These are phyloP conservation scores for Cercophora newfieldiana DNA, from an alignment of 495 filamentous ascomycete genomes.

Conservation along the genomic window DNA sequence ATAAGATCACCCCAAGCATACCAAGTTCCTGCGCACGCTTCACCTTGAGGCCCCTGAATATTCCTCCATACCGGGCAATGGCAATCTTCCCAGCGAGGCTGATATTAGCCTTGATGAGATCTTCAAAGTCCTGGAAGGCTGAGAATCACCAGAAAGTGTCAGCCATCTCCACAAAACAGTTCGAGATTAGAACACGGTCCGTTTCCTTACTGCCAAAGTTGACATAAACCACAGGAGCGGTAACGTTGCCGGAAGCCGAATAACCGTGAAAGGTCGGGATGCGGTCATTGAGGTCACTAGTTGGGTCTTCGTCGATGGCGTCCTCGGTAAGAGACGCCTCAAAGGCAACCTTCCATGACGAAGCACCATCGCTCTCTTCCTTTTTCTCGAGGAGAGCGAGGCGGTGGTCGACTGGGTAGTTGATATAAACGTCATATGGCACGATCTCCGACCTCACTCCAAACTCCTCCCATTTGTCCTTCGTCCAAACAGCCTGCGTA, in stretches of 20 bases:
- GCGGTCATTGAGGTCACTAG: constrained; percentile 67
- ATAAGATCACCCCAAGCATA: constrained; percentile 84
- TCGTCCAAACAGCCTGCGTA: constrained; percentile 79
- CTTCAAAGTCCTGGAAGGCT: constrained; percentile 82
- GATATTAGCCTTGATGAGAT: constrained; percentile 73
- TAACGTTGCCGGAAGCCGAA: constrained; percentile 87
- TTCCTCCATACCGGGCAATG: constrained; percentile 78
- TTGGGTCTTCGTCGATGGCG: constrained; percentile 79
- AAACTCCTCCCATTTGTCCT: constrained; percentile 79
- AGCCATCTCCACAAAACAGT: too few species aligned
- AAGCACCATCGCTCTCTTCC: constrained; percentile 37
- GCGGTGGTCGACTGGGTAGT: constrained; percentile 80
- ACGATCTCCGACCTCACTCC: constrained; percentile 73
- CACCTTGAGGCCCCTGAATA: constrained; percentile 90
- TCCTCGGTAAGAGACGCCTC: constrained; percentile 85
- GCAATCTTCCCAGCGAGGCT: constrained; percentile 82
- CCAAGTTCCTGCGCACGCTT: constrained; percentile 91
- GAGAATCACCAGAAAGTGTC: too few species aligned
- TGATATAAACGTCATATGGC: constrained; percentile 86
- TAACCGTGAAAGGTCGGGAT: constrained; percentile 97
- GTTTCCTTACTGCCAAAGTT: too few species aligned
- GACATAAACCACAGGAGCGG: constrained; percentile 73
- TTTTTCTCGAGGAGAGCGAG: constrained; percentile 74
- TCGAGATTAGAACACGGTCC: too few species aligned
- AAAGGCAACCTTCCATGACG: constrained; percentile 63